Percentiles rank a stretch among this genome's conserved stretches.
Conservation (phyloP, 768 basidiomycete species). For the Xerocomellus intermedius region DNA sequence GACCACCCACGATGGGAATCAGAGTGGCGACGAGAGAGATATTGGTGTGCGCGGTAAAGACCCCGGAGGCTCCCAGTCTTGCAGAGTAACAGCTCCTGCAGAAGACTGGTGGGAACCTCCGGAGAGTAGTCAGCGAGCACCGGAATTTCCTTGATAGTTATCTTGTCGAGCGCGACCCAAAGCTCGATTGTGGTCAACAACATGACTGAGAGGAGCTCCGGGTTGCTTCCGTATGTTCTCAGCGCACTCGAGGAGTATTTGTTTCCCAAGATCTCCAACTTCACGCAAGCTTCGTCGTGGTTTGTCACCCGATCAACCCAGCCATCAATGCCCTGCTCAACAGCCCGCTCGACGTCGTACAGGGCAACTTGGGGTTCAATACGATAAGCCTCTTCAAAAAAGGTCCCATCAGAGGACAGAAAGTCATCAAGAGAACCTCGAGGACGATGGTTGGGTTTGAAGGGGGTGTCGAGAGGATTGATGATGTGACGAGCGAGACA, state of each 20-base stretch:
- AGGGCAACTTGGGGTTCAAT: constrained; percentile 18
- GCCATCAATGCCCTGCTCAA: constrained; percentile 29
- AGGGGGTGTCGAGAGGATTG: background rate
- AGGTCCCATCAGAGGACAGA: constrained; percentile 3
- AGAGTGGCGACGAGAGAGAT: constrained; percentile 34
- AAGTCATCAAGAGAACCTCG: constrained; percentile 1
- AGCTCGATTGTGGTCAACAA: constrained; percentile 37
- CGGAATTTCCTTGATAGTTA: constrained; percentile 18
- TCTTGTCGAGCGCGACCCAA: constrained; percentile 36
- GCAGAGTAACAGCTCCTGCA: constrained; percentile 30
- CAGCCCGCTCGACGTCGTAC: constrained; percentile 37
- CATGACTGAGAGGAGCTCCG: constrained; percentile 42
- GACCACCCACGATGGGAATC: constrained; percentile 20
- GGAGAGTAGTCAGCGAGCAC: constrained; percentile 34
- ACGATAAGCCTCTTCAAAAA: constrained; percentile 5
- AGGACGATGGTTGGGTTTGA: background rate
- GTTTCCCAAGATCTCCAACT: constrained; percentile 23
- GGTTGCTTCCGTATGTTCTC: constrained; percentile 28
- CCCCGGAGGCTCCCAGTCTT: constrained; percentile 28
- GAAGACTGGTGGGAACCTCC: constrained; percentile 26
- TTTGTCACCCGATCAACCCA: constrained; percentile 29
- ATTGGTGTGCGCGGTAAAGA: constrained; percentile 25
- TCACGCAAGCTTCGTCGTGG: constrained; percentile 3
- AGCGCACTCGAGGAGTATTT: constrained; percentile 29
- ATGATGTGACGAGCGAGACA: constrained; percentile 4